phyloP scores from a whole-genome alignment of 345 rosid species.

The Linum tenue region DNA sequence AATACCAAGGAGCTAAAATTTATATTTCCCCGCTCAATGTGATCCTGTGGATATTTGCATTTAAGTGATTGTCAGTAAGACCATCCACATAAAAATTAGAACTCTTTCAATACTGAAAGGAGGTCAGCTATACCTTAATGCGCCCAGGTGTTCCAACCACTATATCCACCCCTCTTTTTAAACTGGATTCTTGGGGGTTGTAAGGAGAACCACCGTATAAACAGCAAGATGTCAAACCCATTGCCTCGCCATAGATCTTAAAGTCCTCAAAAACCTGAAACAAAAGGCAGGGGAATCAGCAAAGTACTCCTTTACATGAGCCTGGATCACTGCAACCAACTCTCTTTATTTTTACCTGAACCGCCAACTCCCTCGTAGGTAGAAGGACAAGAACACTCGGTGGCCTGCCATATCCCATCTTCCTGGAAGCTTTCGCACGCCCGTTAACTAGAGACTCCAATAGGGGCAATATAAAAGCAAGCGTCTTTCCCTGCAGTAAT shows the following conservation, averaged over 20 bases:
- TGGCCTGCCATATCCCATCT: conserved; percentile 70
- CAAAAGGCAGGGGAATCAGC: not conserved
- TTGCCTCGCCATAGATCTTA: conserved; percentile 65
- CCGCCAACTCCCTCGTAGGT: conserved; percentile 93
- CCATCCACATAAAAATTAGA: not conserved
- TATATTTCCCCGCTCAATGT: conserved; percentile 62
- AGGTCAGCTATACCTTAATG: conserved; percentile 41
- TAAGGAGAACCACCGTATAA: conserved; percentile 86
- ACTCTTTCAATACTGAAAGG: not conserved
- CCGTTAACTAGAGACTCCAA: conserved; percentile 80
- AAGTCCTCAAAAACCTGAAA: conserved; percentile 69
- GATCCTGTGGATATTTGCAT: conserved; percentile 45
- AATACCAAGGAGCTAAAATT: conserved; percentile 58
- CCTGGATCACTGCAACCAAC: not conserved
- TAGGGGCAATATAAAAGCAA: conserved; percentile 94
- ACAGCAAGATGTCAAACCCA: conserved; percentile 75
- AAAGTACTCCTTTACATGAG: not conserved
- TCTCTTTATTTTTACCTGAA: conserved; percentile 39
- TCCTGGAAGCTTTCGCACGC: conserved; percentile 42
- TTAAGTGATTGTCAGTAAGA: not conserved
- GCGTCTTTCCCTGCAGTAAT: conserved; percentile 72
- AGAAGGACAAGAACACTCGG: conserved; percentile 88
- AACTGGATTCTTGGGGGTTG: conserved; percentile 44
- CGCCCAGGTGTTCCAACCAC: conserved; percentile 97
- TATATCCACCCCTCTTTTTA: conserved; percentile 82